These are phyloP conservation scores for Coemansia sp. DNA, from an alignment of 192 early-diverging fungal genomes.

Conservation along the genomic window DNA sequence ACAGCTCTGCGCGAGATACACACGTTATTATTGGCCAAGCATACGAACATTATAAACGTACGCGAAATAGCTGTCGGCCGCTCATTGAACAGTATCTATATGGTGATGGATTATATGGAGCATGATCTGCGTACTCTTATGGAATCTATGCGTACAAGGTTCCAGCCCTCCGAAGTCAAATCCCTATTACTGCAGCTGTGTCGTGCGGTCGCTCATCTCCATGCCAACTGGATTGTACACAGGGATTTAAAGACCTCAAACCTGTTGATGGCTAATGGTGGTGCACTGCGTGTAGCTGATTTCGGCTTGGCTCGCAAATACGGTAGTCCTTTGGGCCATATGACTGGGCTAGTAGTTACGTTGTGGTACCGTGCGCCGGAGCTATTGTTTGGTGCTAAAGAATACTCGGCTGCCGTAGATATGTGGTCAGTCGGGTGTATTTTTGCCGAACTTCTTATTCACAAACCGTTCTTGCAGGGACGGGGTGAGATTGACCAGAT, in stretches of 20 bases:
- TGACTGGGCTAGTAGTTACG: conserved; percentile 94
- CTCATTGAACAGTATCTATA: conserved; percentile 73
- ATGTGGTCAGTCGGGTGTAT: conserved; percentile 99
- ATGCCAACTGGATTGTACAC: conserved; percentile 90
- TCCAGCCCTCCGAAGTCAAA: conserved; percentile 85
- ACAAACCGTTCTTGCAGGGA: conserved; percentile 81
- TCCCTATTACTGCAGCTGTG: conserved; percentile 77
- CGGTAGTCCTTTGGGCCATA: conserved; percentile 70
- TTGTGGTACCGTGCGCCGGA: conserved; percentile 98
- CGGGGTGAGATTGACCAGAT: conserved; percentile 80
- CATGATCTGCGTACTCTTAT: conserved; percentile 92
- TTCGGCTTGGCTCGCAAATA: conserved; percentile 95
- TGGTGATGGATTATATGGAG: conserved; percentile 98
- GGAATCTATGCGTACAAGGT: conserved; percentile 75
- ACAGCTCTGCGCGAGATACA: conserved; percentile 79
- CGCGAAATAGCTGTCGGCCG: conserved; percentile 73
- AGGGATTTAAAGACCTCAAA: conserved; percentile 88
- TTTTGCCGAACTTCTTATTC: conserved; percentile 89
- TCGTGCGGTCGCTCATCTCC: conserved; percentile 78
- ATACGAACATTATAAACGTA: conserved; percentile 82
- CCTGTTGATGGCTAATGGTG: conserved; percentile 73
- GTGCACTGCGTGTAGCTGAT: conserved; percentile 91
- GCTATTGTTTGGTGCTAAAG: conserved; percentile 80
- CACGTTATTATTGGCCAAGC: conserved; percentile 73
- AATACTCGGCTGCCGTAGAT: conserved; percentile 87